phyloP scores from a whole-genome alignment of 2,329 filamentous ascomycete species.

The Colletotrichum cuscutae region DNA sequence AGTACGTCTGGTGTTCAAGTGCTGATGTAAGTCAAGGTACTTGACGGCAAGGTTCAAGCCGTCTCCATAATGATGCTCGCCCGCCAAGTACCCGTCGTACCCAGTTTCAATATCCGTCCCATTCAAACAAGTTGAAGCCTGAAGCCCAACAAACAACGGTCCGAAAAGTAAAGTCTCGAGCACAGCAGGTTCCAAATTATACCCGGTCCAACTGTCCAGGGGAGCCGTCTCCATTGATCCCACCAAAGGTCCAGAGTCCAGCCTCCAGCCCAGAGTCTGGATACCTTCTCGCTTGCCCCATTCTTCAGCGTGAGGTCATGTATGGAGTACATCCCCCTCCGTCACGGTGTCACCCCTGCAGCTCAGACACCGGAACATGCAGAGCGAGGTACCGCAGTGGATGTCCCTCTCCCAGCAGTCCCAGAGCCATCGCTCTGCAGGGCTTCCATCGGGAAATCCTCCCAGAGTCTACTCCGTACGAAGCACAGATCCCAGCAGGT shows the following conservation, averaged over 20 bases:
- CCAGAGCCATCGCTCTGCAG: background rate
- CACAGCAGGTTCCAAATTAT: background rate
- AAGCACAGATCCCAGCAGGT: background rate
- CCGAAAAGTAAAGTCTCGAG: background rate
- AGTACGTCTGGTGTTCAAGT: no score
- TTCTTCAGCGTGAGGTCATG: constrained; percentile 33
- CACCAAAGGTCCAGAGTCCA: no score
- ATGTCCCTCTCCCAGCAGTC: background rate
- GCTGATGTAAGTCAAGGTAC: no score
- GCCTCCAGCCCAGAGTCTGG: background rate
- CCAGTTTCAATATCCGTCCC: constrained; percentile 23
- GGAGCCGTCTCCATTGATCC: no score
- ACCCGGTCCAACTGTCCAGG: background rate
- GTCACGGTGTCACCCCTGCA: constrained; percentile 14
- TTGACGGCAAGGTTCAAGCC: constrained; percentile 14
- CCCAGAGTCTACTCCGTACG: no score
- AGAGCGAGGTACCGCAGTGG: constrained; percentile 17
- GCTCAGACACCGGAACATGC: constrained; percentile 26
- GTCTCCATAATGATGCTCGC: constrained; percentile 24
- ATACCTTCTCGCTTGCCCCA: constrained; percentile 14
- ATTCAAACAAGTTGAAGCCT: background rate
- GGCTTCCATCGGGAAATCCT: background rate
- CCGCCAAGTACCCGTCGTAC: constrained; percentile 9
- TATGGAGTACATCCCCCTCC: constrained; percentile 23
- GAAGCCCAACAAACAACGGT: background rate